Percentiles rank a stretch among this genome's conserved stretches.
Evolutionary conservation across 345 rosid species (phyloP).

Genomic region (Reutealis trisperma): DNA sequence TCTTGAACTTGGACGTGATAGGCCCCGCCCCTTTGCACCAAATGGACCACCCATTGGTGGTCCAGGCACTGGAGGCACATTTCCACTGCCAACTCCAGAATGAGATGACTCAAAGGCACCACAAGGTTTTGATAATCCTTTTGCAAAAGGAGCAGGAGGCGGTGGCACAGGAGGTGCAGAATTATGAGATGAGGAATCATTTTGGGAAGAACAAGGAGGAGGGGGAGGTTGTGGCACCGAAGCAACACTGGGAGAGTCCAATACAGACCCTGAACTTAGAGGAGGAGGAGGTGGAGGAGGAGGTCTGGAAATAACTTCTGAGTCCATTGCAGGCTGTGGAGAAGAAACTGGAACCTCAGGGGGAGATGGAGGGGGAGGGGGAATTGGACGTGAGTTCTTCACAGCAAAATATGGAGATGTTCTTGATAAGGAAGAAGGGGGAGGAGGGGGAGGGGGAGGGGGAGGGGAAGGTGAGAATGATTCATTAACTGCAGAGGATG

Average conservation of each 20-base stretch:
- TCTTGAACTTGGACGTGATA: slow-evolving; percentile 45
- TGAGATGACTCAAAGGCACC: slow-evolving; percentile 34
- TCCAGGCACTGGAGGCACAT: slow-evolving; percentile 66
- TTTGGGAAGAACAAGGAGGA: slow-evolving; percentile 28
- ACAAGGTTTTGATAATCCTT: slow-evolving; percentile 28
- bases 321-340: slow-evolving; percentile 23
- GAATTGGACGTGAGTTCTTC: slow-evolving; percentile 13
- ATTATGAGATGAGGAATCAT: slow-evolving; percentile 20
- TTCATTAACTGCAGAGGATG: slow-evolving; percentile 12
- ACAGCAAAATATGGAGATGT: slow-evolving; percentile 11
- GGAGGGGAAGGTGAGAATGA: slow-evolving; percentile 20
- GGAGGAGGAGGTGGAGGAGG: slow-evolving; percentile 62
- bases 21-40: slow-evolving; percentile 51
- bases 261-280: slow-evolving; percentile 26
- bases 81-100: slow-evolving; percentile 41
- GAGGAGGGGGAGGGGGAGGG: slow-evolving; percentile 16
- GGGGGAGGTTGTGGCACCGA: slow-evolving; percentile 36
- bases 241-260: slow-evolving; percentile 22
- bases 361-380: slow-evolving; percentile 25
- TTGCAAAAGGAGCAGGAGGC: slow-evolving; percentile 55
- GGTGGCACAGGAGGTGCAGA: slow-evolving; percentile 56
- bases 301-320: slow-evolving; percentile 27
- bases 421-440: not conserved
- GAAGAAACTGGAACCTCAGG: slow-evolving; percentile 16
- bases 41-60: slow-evolving; percentile 47